These are phyloP conservation scores for Sporothrix mexicana DNA, from an alignment of 2,329 filamentous ascomycete genomes.

Conservation along the genomic window DNA sequence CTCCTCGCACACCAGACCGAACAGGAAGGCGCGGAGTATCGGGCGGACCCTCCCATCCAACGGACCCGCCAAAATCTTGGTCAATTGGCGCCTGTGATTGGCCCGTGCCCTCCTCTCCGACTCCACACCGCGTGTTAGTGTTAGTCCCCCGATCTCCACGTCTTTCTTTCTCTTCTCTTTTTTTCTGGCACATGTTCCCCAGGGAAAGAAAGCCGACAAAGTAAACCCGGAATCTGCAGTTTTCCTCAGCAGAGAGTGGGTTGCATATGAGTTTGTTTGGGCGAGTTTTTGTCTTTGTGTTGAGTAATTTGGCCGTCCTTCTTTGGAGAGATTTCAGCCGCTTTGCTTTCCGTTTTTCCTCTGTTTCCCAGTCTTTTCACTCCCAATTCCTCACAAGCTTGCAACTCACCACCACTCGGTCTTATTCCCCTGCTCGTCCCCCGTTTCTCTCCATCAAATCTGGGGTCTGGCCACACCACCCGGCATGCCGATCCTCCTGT, in stretches of 20 bases:
- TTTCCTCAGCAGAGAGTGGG: neutral
- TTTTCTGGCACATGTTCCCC: conserved; percentile 14
- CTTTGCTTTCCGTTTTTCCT: neutral
- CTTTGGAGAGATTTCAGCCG: neutral
- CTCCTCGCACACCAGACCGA: neutral
- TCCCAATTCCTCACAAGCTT: neutral
- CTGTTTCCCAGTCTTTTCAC: neutral
- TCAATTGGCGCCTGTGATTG: conserved; percentile 1
- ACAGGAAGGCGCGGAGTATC: conserved; percentile 26
- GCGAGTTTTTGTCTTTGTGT: neutral
- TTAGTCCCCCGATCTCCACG: conserved; percentile 9
- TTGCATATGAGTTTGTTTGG: neutral
- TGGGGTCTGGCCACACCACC: conserved; percentile 4
- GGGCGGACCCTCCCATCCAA: conserved; percentile 5
- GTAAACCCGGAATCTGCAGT: neutral
- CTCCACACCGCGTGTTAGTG: conserved; percentile 26
- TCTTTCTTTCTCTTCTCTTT: neutral
- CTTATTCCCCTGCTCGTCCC: neutral
- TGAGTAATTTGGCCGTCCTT: neutral
- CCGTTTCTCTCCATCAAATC: neutral
- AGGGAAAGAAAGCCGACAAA: neutral
- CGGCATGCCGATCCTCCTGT: conserved; percentile 22
- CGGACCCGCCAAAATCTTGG: neutral
- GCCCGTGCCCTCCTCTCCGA: neutral
- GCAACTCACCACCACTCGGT: neutral